Base-by-base conservation (phyloP, 768 basidiomycete genomes). In the Aureoboletus auriporus region DNA sequence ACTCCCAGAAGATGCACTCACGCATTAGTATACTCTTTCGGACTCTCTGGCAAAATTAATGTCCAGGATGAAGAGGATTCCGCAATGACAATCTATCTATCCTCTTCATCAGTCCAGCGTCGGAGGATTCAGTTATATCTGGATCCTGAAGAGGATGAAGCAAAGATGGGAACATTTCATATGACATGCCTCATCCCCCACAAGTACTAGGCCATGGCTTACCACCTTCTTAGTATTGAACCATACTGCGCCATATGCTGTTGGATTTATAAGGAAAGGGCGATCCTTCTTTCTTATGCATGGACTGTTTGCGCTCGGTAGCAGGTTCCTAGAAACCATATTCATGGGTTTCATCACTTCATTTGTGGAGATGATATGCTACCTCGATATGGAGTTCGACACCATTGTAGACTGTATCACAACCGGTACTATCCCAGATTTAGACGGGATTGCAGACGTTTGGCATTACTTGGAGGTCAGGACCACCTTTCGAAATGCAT, bases 251-350 rank as follows among this genome's bases (percentile, higher is more conserved):
- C 58, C 53, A 12, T 8, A 58, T 20, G 58, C 20, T 0, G 53
- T 50, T 17, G 63, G 57, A 6, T 56, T 54, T 17, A 59, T 61
- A n/a, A 5, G 42, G 14, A 46, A 56, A 35, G 60, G 63, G 35
- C 54, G 46, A 20, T 55, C 62, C 2, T 61, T 55, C 47, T 48
- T 64, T 8, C 56, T 58, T 30, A 49, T 52, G 45, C 63, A 60
- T 42, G 58, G 41, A 4, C 39, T 64, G 4, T 65, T 60, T 12
- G 54, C 56, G 8, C 48, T 60, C 30, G 50, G 33, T 4, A 36
- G 62, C 12, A 55, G 51, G 29, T 40, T 55, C n/a, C 55, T 63
- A 39, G 55, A 59, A 8, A 50, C 54, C 2, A 56, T 61, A 50
- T 63, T 63, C 38, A 46, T 29, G 40, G 29, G 16, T 9, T 57